Evolutionary conservation across 306 rosid species (phyloP), one percentile per base, ranked within the genome.

Genomic region (Sicyos edulis): DNA sequence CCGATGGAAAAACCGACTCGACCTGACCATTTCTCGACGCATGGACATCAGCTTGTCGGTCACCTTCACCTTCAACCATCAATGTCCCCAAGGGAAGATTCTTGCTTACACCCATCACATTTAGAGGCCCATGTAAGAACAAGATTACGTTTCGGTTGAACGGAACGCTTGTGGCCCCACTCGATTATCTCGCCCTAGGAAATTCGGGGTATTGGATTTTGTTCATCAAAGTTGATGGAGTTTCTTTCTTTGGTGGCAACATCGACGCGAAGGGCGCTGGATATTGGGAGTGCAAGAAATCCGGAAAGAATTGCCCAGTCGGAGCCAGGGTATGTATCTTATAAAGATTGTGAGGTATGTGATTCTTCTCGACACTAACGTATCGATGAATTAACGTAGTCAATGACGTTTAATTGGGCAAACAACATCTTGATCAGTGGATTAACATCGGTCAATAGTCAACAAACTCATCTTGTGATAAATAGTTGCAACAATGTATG

Each of bases 401-500:
- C 96, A 32, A 74, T 89, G 54, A 73, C 88, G 49, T 82, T 88
- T 75, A 70, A 82, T 26, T 82, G 79, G 86, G 84, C 85, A 8
- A 79, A 79, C 60, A 80, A 87, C 77, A 44, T 89, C 10, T 83
- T 79, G 82, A 47, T 87, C 6, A 87, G 84, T 71, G 90, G 89
- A 4, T 44, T 87, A 49, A 84, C 87, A 40, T 87, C 96, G 8
- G 65, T 89, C 54, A 85, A 89, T 78, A 89, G 92, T 71, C 96
- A 77, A 54, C 40, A 56, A 20, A 78, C 68, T 44, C 91, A 89
- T 69, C 49, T 85, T 7, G 91, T 79, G n/a, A 78, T 86, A 37
- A 86, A 86, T 75, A 73, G 82, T 4, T 89, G 91, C 84, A 86
- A 75, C 81, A 82, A 86, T 59, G 89, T 86, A 45, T 0, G n/a